These are phyloP conservation scores for Dothideomycetidae sp. DNA, from an alignment of 2,329 filamentous ascomycete species.

Conservation along the genomic window DNA sequence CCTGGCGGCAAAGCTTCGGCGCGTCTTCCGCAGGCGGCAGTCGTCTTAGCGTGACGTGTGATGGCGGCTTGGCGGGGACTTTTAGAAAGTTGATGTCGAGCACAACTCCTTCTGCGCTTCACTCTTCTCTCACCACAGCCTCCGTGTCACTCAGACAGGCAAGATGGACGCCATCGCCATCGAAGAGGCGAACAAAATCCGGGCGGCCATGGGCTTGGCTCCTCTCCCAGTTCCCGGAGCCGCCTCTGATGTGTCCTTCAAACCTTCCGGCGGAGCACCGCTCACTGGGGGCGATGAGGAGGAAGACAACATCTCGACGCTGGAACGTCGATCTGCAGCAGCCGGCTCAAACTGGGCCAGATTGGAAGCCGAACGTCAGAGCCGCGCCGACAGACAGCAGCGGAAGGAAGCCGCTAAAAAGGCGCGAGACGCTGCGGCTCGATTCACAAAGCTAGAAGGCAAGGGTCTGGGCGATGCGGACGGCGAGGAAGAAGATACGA, in stretches of 20 bases:
- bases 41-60: conserved; percentile 3
- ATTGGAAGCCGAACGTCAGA: conserved; percentile 51
- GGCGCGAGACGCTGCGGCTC: conserved; percentile 70
- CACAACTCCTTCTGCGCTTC: too few species aligned
- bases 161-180: conserved; percentile 47
- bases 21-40: conserved; percentile 1
- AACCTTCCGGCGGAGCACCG: conserved; percentile 34
- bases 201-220: conserved; percentile 76
- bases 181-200: conserved; percentile 87
- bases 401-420: conserved; percentile 73
- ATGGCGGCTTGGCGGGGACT: too few species aligned
- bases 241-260: conserved; percentile 42
- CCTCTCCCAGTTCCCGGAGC: conserved; percentile 71
- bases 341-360: conserved; percentile 62
- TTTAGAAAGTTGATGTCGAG: too few species aligned
- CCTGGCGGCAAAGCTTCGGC: conserved; percentile 5
- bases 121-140: too few species aligned
- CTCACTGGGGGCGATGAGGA: conserved; percentile 31
- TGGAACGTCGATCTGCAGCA: conserved; percentile 64
- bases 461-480: conserved; percentile 66
- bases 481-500: conserved; percentile 56
- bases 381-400: conserved; percentile 65
- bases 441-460: conserved; percentile 62
- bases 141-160: too few species aligned
- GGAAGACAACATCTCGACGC: conserved; percentile 63